Evolutionary conservation across 306 rosid genomes (phyloP), one percentile per base, ranked within the genome.

Genomic region (Rosa persica): DNA sequence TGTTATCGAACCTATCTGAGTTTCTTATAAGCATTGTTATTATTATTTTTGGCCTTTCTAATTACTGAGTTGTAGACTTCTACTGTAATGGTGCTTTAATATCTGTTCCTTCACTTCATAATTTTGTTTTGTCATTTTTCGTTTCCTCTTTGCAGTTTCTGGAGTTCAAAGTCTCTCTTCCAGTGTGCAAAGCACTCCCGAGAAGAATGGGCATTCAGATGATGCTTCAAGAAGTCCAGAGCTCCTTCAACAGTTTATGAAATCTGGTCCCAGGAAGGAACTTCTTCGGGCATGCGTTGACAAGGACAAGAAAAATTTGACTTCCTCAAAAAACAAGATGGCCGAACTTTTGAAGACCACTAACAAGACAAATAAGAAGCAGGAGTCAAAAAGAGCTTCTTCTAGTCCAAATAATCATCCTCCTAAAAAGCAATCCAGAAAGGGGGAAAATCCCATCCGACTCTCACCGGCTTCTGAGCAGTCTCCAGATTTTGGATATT

Each of bases 171-270:
- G 98, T 88, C 89, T 87, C 72, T 89, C 92, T 73, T 90, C 91
- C 72, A 89, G 96, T 43, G 96, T 83, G 76, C 97, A 90, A 81
- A 90, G 97, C 86, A 90, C 94, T 82, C 92, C 93, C 6, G 96
- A 88, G 86, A 90, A 90, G 81, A 89, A 83, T 86, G 96, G 85
- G 65, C 89, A 90, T 76, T 90, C 91, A 39, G 92, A 91, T 78
- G 97, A 88, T 73, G 99, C 88, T 72, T 90, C 96, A 71, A 88
- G 85, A 81, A 90, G 88, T 86, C 85, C 93, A 71, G 92, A 93
- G 78, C 88, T 91, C 75, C 89, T 90, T 75, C 92, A 86, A 78
- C 90, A 91, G 83, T 90, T 89, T 62, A 80, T 96, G 83, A 96
- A 89, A 84, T 88, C 90, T 36, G 89, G 97, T 86, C 85, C 84